Evolutionary conservation across 2,329 filamentous ascomycete species (phyloP), one percentile per base, ranked within the genome.

Genomic region (Aspergillus candidus): DNA sequence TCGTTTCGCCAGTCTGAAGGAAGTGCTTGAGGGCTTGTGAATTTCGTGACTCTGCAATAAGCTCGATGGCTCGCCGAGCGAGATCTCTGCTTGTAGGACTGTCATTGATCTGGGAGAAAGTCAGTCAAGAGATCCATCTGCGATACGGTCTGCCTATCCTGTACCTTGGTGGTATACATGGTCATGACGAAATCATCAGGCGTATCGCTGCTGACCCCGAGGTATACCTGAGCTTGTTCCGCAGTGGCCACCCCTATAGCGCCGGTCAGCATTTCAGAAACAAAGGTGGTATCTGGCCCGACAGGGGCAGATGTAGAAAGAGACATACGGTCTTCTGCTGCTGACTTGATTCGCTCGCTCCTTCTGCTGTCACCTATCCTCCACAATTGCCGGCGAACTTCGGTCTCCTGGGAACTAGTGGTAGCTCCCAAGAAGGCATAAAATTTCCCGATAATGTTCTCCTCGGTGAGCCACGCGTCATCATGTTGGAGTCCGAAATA

Each of bases 401-500:
- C 75, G 11, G 74, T 71, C 48, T 81, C 78, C 44, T 77, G 72
- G 4, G 43, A 33, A 6, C 35, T 12, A 29, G 66, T 70, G 11
- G 78, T 72, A 51, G 82, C 78, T 40, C 70, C 67, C 38, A 84
- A 61, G 38, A 77, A 75, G 2, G 79, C 74, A 48, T 75, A 77
- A 57, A 82, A 86, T 12, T 72, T 68, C 11, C 77, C 77, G 48
- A 84, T 76, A 31, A 87, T 80, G 44, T 74, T 71, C 29, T 82
- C 76, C 47, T 84, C 82, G 4, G 71, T 72, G 29, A 76, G 58
- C 13, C 62, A 60, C 13, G 59, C 62, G 22, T 70, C 69, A 31
- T 73, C 61, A 11, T 66, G 60, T 27, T 72, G 63, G 7, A 86
- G 65, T n/a, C 71, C 72, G 44, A 87, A 78, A 48, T 73, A 77